Evolutionary conservation across 768 basidiomycete species (phyloP), one percentile per base, ranked within the genome.

Genomic region (Sistotremastrum suecicum): DNA sequence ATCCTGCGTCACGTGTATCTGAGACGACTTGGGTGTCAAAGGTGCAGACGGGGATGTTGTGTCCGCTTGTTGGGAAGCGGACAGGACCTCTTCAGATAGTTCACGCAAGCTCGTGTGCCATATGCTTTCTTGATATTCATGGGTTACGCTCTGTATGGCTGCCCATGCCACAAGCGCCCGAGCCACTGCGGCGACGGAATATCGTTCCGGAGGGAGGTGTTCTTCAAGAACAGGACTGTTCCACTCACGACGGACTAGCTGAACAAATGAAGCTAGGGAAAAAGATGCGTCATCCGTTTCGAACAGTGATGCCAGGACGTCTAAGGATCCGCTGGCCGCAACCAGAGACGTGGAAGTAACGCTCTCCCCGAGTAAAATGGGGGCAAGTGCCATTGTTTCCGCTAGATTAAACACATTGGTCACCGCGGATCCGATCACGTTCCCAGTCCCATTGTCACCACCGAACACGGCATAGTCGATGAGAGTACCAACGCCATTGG

Each of bases 161-260:
- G 80, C 80, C 83, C 85, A 89, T 1, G 77, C 83, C 5, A 84
- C 71, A 20, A 90, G 70, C 0, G 82, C 84, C 46, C 74, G 69
- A 12, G 75, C 75, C 9, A 85, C 70, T 48, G 83, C 74, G 0
- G 72, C 73, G 37, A 85, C 64, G 5, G 80, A 74, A 51, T 75
- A 82, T 38, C 70, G 70, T 49, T 70, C 74, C 53, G 67, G 69
- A 1, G 83, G 82, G 28, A 76, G 66, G 20, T 66, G 65, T 8
- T 71, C 68, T 30, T 71, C 71, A 9, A 66, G 63, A 5, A 62
- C 66, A 39, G 75, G 73, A 36, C 75, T 66, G 49, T 69, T 67
- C 80, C 83, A 83, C 63, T 90, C 86, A 36, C 80, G 67, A 44
- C 75, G 75, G n/a, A 89, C 83, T 33, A 90, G 75, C 33, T 68